Base-by-base conservation (phyloP, 257 asterid genomes). In the Nicotiana benthamiana region DNA sequence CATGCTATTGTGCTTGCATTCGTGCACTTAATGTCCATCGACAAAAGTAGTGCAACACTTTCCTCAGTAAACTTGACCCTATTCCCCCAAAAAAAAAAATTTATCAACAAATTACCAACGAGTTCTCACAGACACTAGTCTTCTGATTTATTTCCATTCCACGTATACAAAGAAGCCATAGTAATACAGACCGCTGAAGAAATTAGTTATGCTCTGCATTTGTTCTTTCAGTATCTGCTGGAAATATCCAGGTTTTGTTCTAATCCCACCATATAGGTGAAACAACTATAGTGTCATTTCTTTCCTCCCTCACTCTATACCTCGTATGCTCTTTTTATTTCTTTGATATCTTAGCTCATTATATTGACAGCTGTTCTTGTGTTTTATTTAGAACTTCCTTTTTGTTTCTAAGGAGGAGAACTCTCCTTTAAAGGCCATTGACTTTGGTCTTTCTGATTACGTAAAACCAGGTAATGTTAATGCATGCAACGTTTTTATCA, bases 381-480 rank as follows among this genome's bases (percentile, higher is more conserved):
- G 61, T 86, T 68, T 83, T 82, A 75, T 85, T 82, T 91, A 93
- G 98, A 94, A 94, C 83, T 94, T 94, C 84, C 96, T 94, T 53
- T 94, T 90, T 82, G 75, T 87, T 75, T 91, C 93, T 6, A 91
- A 93, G 83, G 97, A 93, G 16, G 98, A 92, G 79, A 67, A 88
- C 80, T 85, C 97, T 76, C 81, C 91, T 64, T 84, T 94, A 89
- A 92, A 94, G 83, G 98, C 96, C 83, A 94, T 93, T 64, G 98
- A 94, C 86, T 94, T 94, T 61, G 98, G 98, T 72, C 97, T 94
- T 30, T 94, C 98, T 61, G 98, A 94, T 85, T 93, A 90, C 64
- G 96, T 94, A 77, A 94, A 91, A 86, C 97, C 98, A 91, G 98
- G 98, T 94, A 80, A 80, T 66, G 75, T 75, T 28, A 62, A 28